Evolutionary conservation across 1,139 yeast species (phyloP).

Genomic region (Yamadazyma spencermartinsiae): DNA sequence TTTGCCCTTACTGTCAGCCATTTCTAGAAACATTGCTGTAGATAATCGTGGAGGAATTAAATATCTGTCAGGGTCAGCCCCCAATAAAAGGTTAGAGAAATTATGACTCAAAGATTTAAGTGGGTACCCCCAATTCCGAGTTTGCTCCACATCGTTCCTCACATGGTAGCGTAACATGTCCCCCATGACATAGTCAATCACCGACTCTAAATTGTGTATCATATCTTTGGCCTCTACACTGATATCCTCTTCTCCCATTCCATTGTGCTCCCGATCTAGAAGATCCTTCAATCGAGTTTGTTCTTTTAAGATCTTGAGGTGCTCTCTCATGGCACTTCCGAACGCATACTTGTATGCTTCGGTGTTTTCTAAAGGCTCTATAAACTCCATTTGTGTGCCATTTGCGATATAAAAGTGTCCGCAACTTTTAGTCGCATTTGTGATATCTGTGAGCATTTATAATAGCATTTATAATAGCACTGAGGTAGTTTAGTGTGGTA

Average conservation of each 20-base stretch:
- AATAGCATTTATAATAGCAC: too few species aligned
- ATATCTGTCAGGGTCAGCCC: slow-evolving; percentile 16
- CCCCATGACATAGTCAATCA: slow-evolving; percentile 13
- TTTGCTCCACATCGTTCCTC: slow-evolving; percentile 12
- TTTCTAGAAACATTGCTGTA: slow-evolving; percentile 15
- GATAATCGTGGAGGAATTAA: slow-evolving; percentile 12
- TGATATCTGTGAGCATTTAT: not conserved
- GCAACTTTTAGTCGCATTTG: not conserved
- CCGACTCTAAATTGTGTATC: slow-evolving; percentile 14
- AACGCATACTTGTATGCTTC: slow-evolving; percentile 19
- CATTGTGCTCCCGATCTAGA: slow-evolving; percentile 6
- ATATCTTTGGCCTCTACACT: slow-evolving; percentile 11
- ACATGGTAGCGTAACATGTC: slow-evolving; percentile 12
- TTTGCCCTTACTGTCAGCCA: slow-evolving; percentile 5
- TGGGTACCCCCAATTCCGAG: slow-evolving; percentile 15
- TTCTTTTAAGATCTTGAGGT: slow-evolving; percentile 10
- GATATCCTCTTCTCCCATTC: slow-evolving; percentile 5
- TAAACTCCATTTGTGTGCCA: slow-evolving; percentile 9
- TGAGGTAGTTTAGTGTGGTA: too few species aligned
- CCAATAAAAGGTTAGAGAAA: slow-evolving; percentile 17
- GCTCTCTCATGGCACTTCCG: slow-evolving; percentile 14
- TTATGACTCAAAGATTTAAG: slow-evolving; percentile 11
- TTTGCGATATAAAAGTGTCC: not conserved
- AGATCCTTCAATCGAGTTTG: slow-evolving; percentile 9
- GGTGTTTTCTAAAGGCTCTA: slow-evolving; percentile 11